Evolutionary conservation across 352 stramenopile genomes (phyloP), one percentile per base, ranked within the genome.

Genomic region (Paralagenidium karlingii): DNA sequence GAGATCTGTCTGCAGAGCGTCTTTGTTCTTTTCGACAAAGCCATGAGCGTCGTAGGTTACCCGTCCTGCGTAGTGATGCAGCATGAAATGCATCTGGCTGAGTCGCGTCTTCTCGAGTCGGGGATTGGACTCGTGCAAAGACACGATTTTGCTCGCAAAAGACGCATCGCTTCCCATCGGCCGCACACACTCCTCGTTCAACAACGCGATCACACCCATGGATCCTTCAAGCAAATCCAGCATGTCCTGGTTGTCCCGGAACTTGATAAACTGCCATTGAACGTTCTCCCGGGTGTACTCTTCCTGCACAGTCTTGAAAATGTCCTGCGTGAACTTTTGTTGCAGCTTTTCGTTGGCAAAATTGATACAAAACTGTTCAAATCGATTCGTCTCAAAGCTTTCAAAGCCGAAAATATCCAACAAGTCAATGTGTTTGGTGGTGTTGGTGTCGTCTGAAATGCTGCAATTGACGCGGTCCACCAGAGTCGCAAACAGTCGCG

Each of bases 321-420:
- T 74, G 34, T 92, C 79, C 27, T 77, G 46, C 3, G 76, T 92
- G 45, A 93, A 93, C 45, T 92, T 91, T 39, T 94, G 79, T 51
- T 97, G 86, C 19, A 97, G 61, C 51, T 96, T 96, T 49, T 97
- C 89, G 49, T 97, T 97, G 21, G 81, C 87, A 55, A 89, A 97
- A 60, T 97, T 97, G 54, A 97, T 97, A 57, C 88, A 97, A 37
- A 97, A 94, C 47, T 98, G 93, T 50, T 97, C 88, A 44, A 97
- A 97, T 34, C 70, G 87, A 58, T 96, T 96, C 39, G 62, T 70
- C 39, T 93, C 55, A 54, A 98, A 97, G 5, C 66, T 84, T 54
- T 98, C 94, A 59, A 98, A 98, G 15, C 94, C 92, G 53, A 97
- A 98, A 49, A 98, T 97, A 58, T 98, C 94, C 18, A 98, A 70